phyloP scores from a whole-genome alignment of 176 grass and related monocot genomes.

The Typha latifolia region DNA sequence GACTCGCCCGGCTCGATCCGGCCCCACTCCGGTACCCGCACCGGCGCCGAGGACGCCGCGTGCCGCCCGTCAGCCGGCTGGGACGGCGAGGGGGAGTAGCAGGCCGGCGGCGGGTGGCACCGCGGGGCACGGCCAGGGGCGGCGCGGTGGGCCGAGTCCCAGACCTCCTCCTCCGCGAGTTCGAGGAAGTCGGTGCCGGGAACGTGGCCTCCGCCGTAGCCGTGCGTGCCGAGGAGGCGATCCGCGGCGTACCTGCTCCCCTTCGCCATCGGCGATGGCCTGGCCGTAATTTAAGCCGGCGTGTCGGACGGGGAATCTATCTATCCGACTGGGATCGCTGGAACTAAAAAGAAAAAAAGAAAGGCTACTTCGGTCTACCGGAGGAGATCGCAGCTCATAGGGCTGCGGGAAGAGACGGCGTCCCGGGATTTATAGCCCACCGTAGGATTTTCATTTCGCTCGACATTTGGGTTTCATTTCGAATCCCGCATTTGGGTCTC shows the following conservation, averaged over 20 bases:
- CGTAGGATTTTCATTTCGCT: too few species aligned
- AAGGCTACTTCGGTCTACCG: too few species aligned
- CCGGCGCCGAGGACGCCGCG: conserved; percentile 3
- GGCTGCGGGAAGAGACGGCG: too few species aligned
- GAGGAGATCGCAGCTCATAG: too few species aligned
- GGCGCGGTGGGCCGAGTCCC: neutral
- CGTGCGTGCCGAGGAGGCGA: conserved; percentile 9
- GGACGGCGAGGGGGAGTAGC: neutral
- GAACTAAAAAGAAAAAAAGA: too few species aligned
- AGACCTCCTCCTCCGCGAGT: conserved; percentile 17
- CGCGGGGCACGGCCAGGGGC: too few species aligned
- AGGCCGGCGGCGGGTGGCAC: neutral
- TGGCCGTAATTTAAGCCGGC: too few species aligned
- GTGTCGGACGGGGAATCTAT: too few species aligned
- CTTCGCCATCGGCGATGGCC: neutral
- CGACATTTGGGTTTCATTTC: too few species aligned
- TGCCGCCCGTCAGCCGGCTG: neutral
- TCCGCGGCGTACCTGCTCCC: neutral
- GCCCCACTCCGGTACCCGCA: conserved; percentile 9
- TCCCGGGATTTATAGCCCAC: too few species aligned
- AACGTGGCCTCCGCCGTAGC: neutral
- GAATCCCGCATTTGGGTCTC: too few species aligned
- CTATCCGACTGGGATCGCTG: too few species aligned
- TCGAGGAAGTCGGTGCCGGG: conserved; percentile 2
- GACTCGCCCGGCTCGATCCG: neutral